Conservation (phyloP, 768 basidiomycete genomes). For the Lentinula edodes region DNA sequence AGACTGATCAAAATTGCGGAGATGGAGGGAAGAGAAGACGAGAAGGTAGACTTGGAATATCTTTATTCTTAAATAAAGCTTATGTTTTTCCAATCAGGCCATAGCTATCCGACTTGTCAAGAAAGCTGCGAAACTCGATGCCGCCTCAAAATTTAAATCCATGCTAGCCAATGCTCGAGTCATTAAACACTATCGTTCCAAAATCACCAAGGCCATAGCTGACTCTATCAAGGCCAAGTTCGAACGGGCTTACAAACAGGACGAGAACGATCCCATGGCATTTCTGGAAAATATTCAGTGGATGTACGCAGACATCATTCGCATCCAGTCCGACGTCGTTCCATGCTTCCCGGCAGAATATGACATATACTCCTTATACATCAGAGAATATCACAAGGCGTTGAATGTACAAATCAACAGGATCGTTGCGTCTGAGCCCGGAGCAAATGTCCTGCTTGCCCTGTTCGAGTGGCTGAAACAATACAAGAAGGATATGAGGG, state of each 20-base stretch:
- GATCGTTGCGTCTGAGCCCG: slow-evolving; percentile 69
- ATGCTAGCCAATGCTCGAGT: slow-evolving; percentile 90
- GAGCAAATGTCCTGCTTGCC: slow-evolving; percentile 81
- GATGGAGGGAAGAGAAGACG: slow-evolving; percentile 87
- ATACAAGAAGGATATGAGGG: slow-evolving; percentile 93
- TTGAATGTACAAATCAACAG: slow-evolving; percentile 69
- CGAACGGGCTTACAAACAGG: slow-evolving; percentile 55
- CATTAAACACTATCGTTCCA: slow-evolving; percentile 93
- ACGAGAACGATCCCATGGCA: slow-evolving; percentile 56
- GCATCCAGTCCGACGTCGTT: slow-evolving; percentile 86
- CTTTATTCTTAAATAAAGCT: not conserved
- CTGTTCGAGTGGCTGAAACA: slow-evolving; percentile 95
- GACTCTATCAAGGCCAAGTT: slow-evolving; percentile 73
- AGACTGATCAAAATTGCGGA: slow-evolving; percentile 92
- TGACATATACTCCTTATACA: slow-evolving; percentile 77
- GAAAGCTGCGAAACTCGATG: slow-evolving; percentile 88
- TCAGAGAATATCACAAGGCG: slow-evolving; percentile 87
- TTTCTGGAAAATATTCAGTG: slow-evolving; percentile 81
- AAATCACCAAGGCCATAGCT: slow-evolving; percentile 74
- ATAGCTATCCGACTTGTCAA: slow-evolving; percentile 92
- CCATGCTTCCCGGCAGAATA: slow-evolving; percentile 91
- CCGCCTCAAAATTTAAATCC: slow-evolving; percentile 89
- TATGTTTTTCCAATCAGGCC: slow-evolving; percentile 44
- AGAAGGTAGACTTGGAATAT: slow-evolving; percentile 59
- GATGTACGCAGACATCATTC: slow-evolving; percentile 93